A percentile compares a stretch with the other conserved stretches of the same genome.
phyloP scores from a whole-genome alignment of 2,329 filamentous ascomycete species.

The Claviceps capensis region DNA sequence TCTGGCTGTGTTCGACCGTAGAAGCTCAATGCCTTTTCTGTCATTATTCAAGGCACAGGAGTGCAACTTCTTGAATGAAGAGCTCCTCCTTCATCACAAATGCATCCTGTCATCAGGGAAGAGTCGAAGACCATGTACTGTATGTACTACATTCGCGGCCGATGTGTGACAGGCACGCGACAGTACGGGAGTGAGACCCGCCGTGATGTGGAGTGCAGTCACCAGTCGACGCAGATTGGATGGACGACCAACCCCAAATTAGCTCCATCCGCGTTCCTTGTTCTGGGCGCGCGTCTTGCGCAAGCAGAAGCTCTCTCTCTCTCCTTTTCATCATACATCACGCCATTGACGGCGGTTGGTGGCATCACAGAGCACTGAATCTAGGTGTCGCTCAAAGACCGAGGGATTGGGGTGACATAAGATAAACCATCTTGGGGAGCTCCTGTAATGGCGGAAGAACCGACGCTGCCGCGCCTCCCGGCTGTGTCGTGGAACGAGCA shows the following conservation, averaged over 20 bases:
- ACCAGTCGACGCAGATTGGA: slow-evolving; percentile 1
- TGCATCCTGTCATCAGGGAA: neutral
- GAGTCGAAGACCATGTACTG: too few species aligned
- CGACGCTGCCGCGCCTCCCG: slow-evolving; percentile 25
- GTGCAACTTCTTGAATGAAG: neutral
- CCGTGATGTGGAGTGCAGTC: neutral
- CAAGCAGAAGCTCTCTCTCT: neutral
- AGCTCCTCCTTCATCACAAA: neutral
- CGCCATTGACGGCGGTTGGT: neutral
- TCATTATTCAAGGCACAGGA: neutral
- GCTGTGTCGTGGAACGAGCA: slow-evolving; percentile 25
- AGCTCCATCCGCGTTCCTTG: neutral
- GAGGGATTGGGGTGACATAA: neutral
- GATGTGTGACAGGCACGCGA: neutral
- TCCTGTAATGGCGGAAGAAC: slow-evolving; percentile 25
- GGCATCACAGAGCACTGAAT: neutral
- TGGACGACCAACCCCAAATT: neutral
- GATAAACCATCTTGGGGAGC: neutral
- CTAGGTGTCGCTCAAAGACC: neutral
- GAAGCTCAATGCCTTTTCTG: neutral
- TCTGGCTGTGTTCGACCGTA: neutral
- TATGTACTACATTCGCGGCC: too few species aligned
- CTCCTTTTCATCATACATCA: neutral
- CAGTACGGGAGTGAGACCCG: neutral
- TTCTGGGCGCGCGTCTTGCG: slow-evolving; percentile 1